Base-by-base conservation (phyloP, 768 basidiomycete genomes). In the Lentinula boryana region DNA sequence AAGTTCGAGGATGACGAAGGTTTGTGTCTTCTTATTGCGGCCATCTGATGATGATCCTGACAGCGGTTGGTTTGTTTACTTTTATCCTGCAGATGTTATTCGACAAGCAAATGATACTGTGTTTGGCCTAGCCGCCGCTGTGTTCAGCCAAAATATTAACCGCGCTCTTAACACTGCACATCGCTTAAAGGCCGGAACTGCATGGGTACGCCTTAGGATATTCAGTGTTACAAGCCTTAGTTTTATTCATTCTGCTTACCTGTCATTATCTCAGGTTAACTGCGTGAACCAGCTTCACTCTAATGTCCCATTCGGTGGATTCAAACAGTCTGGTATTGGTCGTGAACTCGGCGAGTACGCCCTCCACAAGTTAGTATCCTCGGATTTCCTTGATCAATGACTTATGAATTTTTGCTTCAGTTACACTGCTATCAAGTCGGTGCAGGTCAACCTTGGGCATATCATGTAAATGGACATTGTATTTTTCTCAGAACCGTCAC, bases 61-160 rank as follows among this genome's bases (percentile, higher is more conserved):
- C 27, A 27, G 27, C 3, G 27, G 27, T 27, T 27, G 27, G 27
- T 27, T 27, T 27, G 27, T 3, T 38, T 38, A 8, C 36, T 13
- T 38, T 10, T 57, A 31, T 27, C 0, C 1, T 59, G 56, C 58
- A 64, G 50, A 51, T 33, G 50, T 51, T 8, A 51, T 51, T 18
- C 50, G 50, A 32, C 50, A 51, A 51, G 50, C 50, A 51, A 51
- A 51, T 8, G 84, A 93, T 69, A 86, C 87, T 0, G 64, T 76
- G 52, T 92, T 92, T 73, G 93, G 93, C 46, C 81, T 94, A 31
- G 91, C 89, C 6, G 84, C 86, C 2, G 85, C 88, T 7, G 82
- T 95, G 60, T 91, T 91, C 77, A 82, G 88, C 50, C 74, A 79
- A 67, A 79, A 93, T 75, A 71, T 90, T 69, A 82, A 76, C 57